Base-by-base conservation (phyloP, 2,329 filamentous ascomycete species). In the Ascosphaera apis region DNA sequence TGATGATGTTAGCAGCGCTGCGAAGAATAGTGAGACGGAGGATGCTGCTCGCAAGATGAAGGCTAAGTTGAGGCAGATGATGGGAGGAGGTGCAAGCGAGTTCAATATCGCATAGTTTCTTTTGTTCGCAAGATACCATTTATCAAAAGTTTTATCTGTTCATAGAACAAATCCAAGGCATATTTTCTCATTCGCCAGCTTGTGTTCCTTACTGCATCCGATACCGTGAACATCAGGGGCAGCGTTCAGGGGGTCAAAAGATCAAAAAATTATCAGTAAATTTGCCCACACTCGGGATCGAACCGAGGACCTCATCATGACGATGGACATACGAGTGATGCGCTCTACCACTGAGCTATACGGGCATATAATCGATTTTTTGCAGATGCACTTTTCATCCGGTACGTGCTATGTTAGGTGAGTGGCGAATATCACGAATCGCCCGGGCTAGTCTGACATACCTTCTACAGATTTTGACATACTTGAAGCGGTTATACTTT, bases 21-120 rank as follows among this genome's bases (percentile, higher is more conserved):
- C 49, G 19, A 38, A 45, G 30, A 42, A 45, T 9, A 50, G 49
- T 16, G 57, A 62, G 45, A 50, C 51, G 18, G 50, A 54, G 15
- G 58, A 62, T 36, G 65, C 63, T 27, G 61, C 56, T 34, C 57
- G 55, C 43, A 66, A 60, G 49, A 70, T 69, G 65, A 52, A 59
- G 35, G 53, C 53, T 43, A 66, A 64, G 55, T 57, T 66, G 53
- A 61, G 48, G 47, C 60, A 63, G 49, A 56, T 60, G 37, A 61
- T 63, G 54, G 48, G 50, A 15, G 53, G 51, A 34, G 65, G 62
- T 18, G 65, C 63, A 19, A 60, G 56, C 45, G 67, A 71, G 48
- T 71, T 71, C 48, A 71, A 71, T 49, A 54, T 70, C 47, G 66
- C 65, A 31, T 68, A 25, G 11, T 25, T 25, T 25, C 21, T 25